Evolutionary conservation across 148 eudicot genomes (phyloP).

Genomic region (Rhododendron vialii): DNA sequence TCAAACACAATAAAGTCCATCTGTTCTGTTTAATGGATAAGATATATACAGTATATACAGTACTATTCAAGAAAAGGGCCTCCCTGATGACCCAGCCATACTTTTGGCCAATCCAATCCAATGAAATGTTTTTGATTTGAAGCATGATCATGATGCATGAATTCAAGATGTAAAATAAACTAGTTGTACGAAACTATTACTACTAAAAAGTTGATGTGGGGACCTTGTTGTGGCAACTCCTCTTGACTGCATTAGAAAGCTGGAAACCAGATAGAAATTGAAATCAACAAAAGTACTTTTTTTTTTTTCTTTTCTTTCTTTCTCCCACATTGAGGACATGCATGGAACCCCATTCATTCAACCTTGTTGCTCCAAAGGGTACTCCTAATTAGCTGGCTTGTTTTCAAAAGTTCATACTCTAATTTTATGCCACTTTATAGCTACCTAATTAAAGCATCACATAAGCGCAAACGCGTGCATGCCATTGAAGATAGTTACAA

Average conservation of each 20-base stretch:
- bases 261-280: not conserved
- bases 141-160: not conserved
- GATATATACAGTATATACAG: too few relatives aligned
- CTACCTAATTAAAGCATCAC: not conserved
- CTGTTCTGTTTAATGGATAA: not conserved
- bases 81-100: not conserved
- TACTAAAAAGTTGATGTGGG: not conserved
- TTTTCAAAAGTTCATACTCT: not conserved
- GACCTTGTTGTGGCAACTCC: not conserved
- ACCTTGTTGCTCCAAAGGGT: not conserved
- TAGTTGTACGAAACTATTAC: not conserved
- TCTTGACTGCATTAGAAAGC: not conserved
- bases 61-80: not conserved
- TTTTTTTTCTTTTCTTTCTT: too few relatives aligned
- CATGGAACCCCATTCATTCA: not conserved
- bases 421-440: too few relatives aligned
- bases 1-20: not conserved
- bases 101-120: slow-evolving; percentile 10
- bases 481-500: too few relatives aligned
- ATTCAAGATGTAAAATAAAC: not conserved
- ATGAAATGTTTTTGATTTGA: slow-evolving; percentile 16
- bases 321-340: not conserved
- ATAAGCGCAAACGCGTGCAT: too few relatives aligned
- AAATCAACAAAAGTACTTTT: not conserved
- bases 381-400: not conserved